Evolutionary conservation across 2,329 filamentous ascomycete species (phyloP).

Genomic region (Ophiostoma angusticollis): DNA sequence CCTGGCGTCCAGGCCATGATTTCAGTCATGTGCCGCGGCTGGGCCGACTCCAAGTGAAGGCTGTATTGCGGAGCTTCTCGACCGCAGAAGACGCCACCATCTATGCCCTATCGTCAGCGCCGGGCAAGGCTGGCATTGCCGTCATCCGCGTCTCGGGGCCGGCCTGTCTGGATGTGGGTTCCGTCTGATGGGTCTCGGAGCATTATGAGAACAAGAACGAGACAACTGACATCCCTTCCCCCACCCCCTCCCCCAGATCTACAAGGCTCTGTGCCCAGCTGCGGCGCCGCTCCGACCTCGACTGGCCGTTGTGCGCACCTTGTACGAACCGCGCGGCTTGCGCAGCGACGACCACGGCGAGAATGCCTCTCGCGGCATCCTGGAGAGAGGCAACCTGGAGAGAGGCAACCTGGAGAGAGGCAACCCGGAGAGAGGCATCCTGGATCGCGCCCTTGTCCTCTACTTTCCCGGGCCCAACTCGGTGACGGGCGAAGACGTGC

Average conservation of each 20-base stretch:
- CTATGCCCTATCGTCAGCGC: slow-evolving; percentile 79
- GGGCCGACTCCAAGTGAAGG: no score
- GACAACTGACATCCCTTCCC: no score
- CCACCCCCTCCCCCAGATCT: slow-evolving; percentile 37
- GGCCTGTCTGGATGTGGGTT: slow-evolving; percentile 51
- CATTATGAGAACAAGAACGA: background rate
- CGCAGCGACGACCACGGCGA: slow-evolving; percentile 7
- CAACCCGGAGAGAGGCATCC: no score
- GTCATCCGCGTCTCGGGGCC: slow-evolving; percentile 79
- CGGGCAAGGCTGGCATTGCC: slow-evolving; percentile 79
- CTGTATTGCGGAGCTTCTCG: no score
- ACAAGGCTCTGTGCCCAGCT: slow-evolving; percentile 35
- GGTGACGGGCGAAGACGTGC: slow-evolving; percentile 81
- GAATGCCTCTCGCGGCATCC: no score
- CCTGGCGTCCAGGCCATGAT: no score
- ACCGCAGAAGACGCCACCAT: slow-evolving; percentile 49
- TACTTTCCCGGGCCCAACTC: slow-evolving; percentile 73
- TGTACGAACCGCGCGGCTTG: slow-evolving; percentile 42
- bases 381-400: no score
- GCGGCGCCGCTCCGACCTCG: slow-evolving; percentile 34
- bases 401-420: no score
- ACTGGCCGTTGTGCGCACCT: slow-evolving; percentile 58
- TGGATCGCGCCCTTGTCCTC: slow-evolving; percentile 69
- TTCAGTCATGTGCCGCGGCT: no score
- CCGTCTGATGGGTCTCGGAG: no score